Base-by-base conservation (phyloP, 2,329 filamentous ascomycete species). In the Trichoderma guizhouense region DNA sequence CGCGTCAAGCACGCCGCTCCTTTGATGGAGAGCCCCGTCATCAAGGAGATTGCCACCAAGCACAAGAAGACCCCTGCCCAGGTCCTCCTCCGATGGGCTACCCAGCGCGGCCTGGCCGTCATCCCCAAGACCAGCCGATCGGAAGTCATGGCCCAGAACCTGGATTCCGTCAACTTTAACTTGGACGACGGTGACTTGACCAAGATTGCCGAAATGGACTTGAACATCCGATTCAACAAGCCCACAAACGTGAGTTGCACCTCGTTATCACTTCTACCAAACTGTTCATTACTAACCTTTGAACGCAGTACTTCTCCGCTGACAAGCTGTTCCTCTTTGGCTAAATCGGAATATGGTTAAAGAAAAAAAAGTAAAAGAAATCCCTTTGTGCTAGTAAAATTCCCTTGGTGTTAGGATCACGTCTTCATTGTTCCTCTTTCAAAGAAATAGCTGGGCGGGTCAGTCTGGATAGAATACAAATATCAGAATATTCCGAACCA, bases 51-150 rank as follows among this genome's bases (percentile, higher is more conserved):
- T 74, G 91, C 93, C 21, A 81, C 86, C 77, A 94, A 92, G 85
- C 85, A 93, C 79, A 84, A 84, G 80, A 93, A 92, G 86, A 90
- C 90, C 9, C 86, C 93, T 7, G 92, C 93, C 18, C 94, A 97
- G 87, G 87, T 97, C 32, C 87, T 97, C 73, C 86, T 97, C 76
- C 89, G 94, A 77, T 97, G 94, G 94, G 90, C 93, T 26, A 97
- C 94, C 18, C 93, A 97, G 86, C 88, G 92, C 65, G 90, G 90
- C 36, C 85, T 96, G 71, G 92, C 93, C 62, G 92, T 96, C 76
- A 96, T 96, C 77, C 93, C 93, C 76, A 95, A 95, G 88, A 91
- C 88, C 74, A 91, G 81, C 82, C 86, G 81, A 75, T 78, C 74
- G 74, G 84, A 79, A 26, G 75, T 84, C 75, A 86, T 93, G 80